Percentiles rank a stretch among this genome's conserved stretches.
phyloP scores from a whole-genome alignment of 2,329 filamentous ascomycete genomes.

The Emergomyces orientalis region DNA sequence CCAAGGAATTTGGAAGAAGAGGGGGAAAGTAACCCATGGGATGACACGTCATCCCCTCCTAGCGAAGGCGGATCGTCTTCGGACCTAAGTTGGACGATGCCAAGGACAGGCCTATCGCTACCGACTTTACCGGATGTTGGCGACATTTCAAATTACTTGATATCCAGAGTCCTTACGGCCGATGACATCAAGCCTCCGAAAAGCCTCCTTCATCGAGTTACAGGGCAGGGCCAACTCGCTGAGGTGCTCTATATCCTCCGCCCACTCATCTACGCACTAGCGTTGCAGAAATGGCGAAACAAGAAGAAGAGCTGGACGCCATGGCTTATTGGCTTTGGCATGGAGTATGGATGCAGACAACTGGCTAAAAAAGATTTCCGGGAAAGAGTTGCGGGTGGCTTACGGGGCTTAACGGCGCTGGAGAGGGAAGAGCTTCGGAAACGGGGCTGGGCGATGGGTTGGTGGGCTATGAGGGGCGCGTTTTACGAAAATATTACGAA shows the following conservation, averaged over 20 bases:
- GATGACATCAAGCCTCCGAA: conserved; percentile 94
- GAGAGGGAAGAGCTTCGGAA: conserved; percentile 85
- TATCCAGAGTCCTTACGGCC: conserved; percentile 82
- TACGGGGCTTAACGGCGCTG: conserved; percentile 68
- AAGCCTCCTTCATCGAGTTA: conserved; percentile 66
- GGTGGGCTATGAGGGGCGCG: conserved; percentile 95
- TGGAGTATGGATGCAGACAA: conserved; percentile 85
- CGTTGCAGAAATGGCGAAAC: conserved; percentile 62
- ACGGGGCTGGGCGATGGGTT: conserved; percentile 80
- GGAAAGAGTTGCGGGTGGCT: conserved; percentile 55
- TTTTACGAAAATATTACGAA: conserved; percentile 88
- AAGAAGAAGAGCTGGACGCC: conserved; percentile 79
- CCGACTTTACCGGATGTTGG: conserved; percentile 71
- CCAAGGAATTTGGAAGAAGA: conserved; percentile 49
- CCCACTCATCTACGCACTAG: conserved; percentile 75
- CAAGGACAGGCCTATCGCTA: conserved; percentile 78
- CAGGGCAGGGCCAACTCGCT: conserved; percentile 67
- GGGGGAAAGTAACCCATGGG: conserved; percentile 43
- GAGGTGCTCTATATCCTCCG: conserved; percentile 88
- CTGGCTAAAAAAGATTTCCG: conserved; percentile 59
- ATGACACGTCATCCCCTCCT: conserved; percentile 39
- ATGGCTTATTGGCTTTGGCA: conserved; percentile 75
- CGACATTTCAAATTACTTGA: conserved; percentile 78
- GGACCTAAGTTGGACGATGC: conserved; percentile 70
- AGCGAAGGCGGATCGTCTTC: conserved; percentile 33